phyloP scores from a whole-genome alignment of 73 alveolate genomes.

The Paramecium sonneborni region DNA sequence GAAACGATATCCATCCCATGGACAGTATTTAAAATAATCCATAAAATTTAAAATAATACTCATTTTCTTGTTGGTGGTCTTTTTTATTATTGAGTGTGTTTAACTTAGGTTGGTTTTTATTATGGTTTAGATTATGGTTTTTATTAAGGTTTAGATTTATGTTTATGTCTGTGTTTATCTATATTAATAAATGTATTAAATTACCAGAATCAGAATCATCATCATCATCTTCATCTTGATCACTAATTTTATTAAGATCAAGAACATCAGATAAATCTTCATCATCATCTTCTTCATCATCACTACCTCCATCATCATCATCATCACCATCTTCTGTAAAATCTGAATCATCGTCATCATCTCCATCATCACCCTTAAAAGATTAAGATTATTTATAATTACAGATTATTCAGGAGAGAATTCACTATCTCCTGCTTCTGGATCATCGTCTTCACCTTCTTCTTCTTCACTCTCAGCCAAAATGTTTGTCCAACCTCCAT shows the following conservation, averaged over 20 bases:
- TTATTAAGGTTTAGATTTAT: background rate
- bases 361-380: background rate
- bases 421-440: constrained; percentile 50
- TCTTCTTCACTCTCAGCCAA: constrained; percentile 63
- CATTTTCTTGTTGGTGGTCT: background rate
- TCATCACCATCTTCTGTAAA: constrained; percentile 40
- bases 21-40: constrained; percentile 52
- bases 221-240: constrained; percentile 27
- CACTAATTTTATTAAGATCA: constrained; percentile 46
- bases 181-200: background rate
- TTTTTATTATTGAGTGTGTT: background rate
- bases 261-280: constrained; percentile 80
- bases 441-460: constrained; percentile 54
- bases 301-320: constrained; percentile 71
- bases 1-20: constrained; percentile 55
- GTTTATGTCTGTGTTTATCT: background rate
- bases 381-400: background rate
- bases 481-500: constrained; percentile 96
- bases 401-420: background rate
- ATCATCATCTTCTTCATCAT: constrained; percentile 74
- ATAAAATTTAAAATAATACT: background rate
- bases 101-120: background rate
- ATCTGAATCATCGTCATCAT: constrained; percentile 65
- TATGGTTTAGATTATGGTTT: background rate
- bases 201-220: constrained; percentile 1